Percentiles rank a stretch among this genome's conserved stretches.
Evolutionary conservation across 2,329 filamentous ascomycete species (phyloP).

Genomic region (Neopestalotiopsis sp.): DNA sequence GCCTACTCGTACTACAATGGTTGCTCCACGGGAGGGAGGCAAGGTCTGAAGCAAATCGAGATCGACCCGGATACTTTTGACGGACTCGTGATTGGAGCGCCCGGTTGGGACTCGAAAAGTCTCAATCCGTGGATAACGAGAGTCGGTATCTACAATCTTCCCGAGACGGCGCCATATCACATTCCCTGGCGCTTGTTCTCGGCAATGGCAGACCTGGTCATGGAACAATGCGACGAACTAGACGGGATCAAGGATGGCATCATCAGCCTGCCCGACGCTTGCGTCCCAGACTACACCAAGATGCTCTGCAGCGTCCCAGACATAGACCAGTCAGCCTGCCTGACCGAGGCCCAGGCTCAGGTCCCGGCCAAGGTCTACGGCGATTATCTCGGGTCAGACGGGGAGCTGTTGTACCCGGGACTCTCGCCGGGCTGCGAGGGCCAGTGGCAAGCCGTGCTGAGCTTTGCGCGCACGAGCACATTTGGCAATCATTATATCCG

Average conservation of each 20-base stretch:
- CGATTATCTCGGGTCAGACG: slow-evolving; percentile 32
- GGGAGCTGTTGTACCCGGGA: slow-evolving; percentile 44
- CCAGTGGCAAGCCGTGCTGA: slow-evolving; percentile 38
- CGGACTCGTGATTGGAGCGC: slow-evolving; percentile 55
- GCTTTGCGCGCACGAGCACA: slow-evolving; percentile 35
- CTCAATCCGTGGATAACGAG: slow-evolving; percentile 48
- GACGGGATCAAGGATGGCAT: slow-evolving; percentile 57
- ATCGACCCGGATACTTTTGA: slow-evolving; percentile 61
- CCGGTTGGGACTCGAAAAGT: slow-evolving; percentile 57
- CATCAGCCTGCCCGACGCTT: slow-evolving; percentile 50
- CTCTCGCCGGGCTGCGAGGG: slow-evolving; percentile 53
- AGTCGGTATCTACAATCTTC: slow-evolving; percentile 52
- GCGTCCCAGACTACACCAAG: slow-evolving; percentile 46
- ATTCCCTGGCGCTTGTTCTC: slow-evolving; percentile 53
- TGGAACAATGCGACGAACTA: slow-evolving; percentile 54
- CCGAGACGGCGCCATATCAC: slow-evolving; percentile 47
- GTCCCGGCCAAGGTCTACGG: slow-evolving; percentile 38
- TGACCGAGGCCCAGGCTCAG: slow-evolving; percentile 47
- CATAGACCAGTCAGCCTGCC: slow-evolving; percentile 39
- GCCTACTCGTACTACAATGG: slow-evolving; percentile 59
- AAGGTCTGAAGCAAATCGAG: slow-evolving; percentile 60
- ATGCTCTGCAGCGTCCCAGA: slow-evolving; percentile 41
- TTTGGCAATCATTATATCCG: slow-evolving; percentile 41
- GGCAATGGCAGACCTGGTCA: slow-evolving; percentile 41
- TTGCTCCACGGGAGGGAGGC: slow-evolving; percentile 63